phyloP scores from a whole-genome alignment of 768 basidiomycete genomes.

The Xerocomellus dryophilus region DNA sequence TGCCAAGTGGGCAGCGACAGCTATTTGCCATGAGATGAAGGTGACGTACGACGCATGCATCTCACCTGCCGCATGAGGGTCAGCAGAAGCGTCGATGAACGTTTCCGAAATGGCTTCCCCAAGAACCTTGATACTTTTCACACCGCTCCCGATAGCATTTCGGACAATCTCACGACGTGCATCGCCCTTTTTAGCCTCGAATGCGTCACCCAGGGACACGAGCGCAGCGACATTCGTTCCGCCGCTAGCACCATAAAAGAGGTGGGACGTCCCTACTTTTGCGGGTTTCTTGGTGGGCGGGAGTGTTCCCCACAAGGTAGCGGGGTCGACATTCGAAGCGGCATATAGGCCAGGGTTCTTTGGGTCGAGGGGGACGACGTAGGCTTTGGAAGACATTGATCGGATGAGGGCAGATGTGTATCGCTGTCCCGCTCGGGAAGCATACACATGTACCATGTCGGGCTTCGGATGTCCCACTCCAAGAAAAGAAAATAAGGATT shows the following conservation, averaged over 20 bases:
- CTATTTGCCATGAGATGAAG: slow-evolving; percentile 33
- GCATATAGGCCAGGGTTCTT: slow-evolving; percentile 30
- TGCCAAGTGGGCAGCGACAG: slow-evolving; percentile 76
- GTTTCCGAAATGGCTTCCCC: slow-evolving; percentile 62
- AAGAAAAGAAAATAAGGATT: neutral
- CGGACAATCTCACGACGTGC: slow-evolving; percentile 64
- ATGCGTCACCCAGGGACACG: slow-evolving; percentile 57
- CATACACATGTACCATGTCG: slow-evolving; percentile 24
- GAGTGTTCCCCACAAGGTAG: slow-evolving; percentile 52
- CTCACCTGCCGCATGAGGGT: slow-evolving; percentile 76
- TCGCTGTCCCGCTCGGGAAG: slow-evolving; percentile 17
- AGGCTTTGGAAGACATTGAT: slow-evolving; percentile 55
- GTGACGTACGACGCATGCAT: neutral
- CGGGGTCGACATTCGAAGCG: slow-evolving; percentile 41
- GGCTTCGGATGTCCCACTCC: slow-evolving; percentile 17
- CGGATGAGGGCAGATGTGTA: slow-evolving; percentile 22
- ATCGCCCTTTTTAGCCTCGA: slow-evolving; percentile 41
- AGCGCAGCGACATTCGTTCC: slow-evolving; percentile 46
- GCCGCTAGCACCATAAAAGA: slow-evolving; percentile 56
- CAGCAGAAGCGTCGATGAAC: slow-evolving; percentile 56
- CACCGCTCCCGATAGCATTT: slow-evolving; percentile 66
- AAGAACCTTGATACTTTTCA: slow-evolving; percentile 62
- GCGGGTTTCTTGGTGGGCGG: slow-evolving; percentile 49
- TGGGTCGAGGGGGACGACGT: slow-evolving; percentile 58
- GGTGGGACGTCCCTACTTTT: slow-evolving; percentile 59